phyloP scores from a whole-genome alignment of 257 asterid genomes.

The Jacaranda mimosifolia region DNA sequence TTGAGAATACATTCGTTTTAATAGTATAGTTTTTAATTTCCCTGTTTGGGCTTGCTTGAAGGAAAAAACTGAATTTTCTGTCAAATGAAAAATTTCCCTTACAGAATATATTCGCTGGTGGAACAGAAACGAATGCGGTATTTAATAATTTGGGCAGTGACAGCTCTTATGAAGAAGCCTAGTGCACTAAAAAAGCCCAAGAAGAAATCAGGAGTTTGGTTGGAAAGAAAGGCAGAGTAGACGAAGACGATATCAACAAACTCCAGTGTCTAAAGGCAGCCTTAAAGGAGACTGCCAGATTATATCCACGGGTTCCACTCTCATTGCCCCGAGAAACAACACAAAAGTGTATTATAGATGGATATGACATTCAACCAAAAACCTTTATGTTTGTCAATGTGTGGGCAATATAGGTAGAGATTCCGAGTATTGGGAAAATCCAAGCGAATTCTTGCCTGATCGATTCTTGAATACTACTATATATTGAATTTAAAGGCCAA shows the following conservation, averaged over 20 bases:
- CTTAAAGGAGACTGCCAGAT: constrained; percentile 6
- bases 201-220: constrained; percentile 19
- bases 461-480: constrained; percentile 26
- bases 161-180: constrained; percentile 22
- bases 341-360: neutral
- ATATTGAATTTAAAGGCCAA: constrained; percentile 23
- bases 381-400: constrained; percentile 6
- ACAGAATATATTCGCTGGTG: constrained; percentile 29
- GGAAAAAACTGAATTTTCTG: too few relatives aligned
- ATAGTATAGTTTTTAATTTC: too few relatives aligned
- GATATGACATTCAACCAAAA: constrained; percentile 11
- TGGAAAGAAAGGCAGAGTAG: neutral
- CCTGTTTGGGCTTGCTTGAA: too few relatives aligned
- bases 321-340: constrained; percentile 17
- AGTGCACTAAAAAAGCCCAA: constrained; percentile 13
- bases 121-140: constrained; percentile 28
- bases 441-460: constrained; percentile 27
- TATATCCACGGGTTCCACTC: constrained; percentile 32
- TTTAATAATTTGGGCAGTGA: constrained; percentile 27
- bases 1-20: too few relatives aligned
- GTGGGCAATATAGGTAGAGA: constrained; percentile 32
- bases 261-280: constrained; percentile 27
- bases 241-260: constrained; percentile 16
- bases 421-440: neutral
- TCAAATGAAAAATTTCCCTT: too few relatives aligned